phyloP scores from a whole-genome alignment of 768 basidiomycete genomes.

The Lentinula guzmanii region DNA sequence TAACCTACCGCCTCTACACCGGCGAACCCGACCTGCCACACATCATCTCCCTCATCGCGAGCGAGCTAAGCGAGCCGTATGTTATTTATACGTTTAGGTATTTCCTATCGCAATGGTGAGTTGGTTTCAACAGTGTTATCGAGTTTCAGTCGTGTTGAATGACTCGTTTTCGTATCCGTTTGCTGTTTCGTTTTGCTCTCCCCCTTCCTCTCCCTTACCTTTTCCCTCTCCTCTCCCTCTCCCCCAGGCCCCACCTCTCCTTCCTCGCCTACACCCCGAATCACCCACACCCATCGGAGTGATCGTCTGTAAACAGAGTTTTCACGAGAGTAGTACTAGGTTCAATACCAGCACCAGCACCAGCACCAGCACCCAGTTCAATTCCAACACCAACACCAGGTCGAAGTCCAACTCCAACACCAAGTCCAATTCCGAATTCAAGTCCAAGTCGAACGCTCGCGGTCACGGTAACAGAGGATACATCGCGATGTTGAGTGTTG shows the following conservation, averaged over 20 bases:
- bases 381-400: no score
- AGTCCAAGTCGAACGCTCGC: no score
- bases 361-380: no score
- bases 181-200: no score
- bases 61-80: slow-evolving; percentile 92
- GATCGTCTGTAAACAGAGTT: slow-evolving; percentile 96
- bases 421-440: no score
- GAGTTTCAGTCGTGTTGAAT: not conserved
- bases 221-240: slow-evolving; percentile 63
- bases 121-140: slow-evolving; percentile 2
- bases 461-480: slow-evolving; percentile 68
- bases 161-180: no score
- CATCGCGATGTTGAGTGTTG: slow-evolving; percentile 96
- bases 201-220: slow-evolving; percentile 11
- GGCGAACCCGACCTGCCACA: slow-evolving; percentile 76
- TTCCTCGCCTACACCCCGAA: no score
- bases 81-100: slow-evolving; percentile 96
- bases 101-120: slow-evolving; percentile 94
- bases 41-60: slow-evolving; percentile 85
- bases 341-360: no score
- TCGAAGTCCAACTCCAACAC: no score
- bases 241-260: not conserved
- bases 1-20: slow-evolving; percentile 65
- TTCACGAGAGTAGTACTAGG: slow-evolving; percentile 55
- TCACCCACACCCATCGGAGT: slow-evolving; percentile 70